These are phyloP conservation scores for Batkoa obscura DNA, from an alignment of 371 early-diverging fungal genomes.

Conservation along the genomic window DNA sequence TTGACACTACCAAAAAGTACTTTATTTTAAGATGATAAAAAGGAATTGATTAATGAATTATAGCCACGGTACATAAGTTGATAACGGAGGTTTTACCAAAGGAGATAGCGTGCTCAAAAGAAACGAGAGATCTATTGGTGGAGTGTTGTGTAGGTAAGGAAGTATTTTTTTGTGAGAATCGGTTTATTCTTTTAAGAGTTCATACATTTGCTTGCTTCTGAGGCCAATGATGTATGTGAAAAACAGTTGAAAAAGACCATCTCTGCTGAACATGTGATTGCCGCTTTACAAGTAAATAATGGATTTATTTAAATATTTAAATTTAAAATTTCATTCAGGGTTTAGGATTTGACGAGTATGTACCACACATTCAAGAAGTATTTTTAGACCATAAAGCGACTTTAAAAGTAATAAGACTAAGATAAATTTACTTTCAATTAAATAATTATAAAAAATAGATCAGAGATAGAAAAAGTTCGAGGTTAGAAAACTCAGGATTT, in stretches of 20 bases:
- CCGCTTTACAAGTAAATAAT: slow-evolving; percentile 51
- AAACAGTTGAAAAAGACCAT: slow-evolving; percentile 96
- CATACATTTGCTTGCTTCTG: slow-evolving; percentile 79
- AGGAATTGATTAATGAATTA: background rate
- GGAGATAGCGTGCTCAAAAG: slow-evolving; percentile 80
- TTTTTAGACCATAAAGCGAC: slow-evolving; percentile 76
- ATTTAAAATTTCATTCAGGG: slow-evolving; percentile 15
- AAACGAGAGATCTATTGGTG: slow-evolving; percentile 82
- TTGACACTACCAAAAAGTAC: slow-evolving; percentile 71
- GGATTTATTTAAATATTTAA: background rate
- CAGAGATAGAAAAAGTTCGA: slow-evolving; percentile 67
- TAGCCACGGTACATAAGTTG: slow-evolving; percentile 93
- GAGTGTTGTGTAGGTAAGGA: slow-evolving; percentile 80
- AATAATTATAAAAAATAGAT: slow-evolving; percentile 29
- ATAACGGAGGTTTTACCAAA: slow-evolving; percentile 87
- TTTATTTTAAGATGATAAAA: background rate
- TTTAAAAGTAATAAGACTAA: slow-evolving; percentile 37
- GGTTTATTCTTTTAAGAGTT: slow-evolving; percentile 36
- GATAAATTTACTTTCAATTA: background rate
- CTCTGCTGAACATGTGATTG: slow-evolving; percentile 87
- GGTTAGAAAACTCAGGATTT: slow-evolving; percentile 75
- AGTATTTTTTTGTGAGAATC: background rate
- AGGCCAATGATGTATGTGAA: slow-evolving; percentile 95
- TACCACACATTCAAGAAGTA: slow-evolving; percentile 72
- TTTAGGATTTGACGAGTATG: slow-evolving; percentile 85